Evolutionary conservation across 176 grass and related monocot genomes (phyloP).

Genomic region (Phoenix roebelenii): DNA sequence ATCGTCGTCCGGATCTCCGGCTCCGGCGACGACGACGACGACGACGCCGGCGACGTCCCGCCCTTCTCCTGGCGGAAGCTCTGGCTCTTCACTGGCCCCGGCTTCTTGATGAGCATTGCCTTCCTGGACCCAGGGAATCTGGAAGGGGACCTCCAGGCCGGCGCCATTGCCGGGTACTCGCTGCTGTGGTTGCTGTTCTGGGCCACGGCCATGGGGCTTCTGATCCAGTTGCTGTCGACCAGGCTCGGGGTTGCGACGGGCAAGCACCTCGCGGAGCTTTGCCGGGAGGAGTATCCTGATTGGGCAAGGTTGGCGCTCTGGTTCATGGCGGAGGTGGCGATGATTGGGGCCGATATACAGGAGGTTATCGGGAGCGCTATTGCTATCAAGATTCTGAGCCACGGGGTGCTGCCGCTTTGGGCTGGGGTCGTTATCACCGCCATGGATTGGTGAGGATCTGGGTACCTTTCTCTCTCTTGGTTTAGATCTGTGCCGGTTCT

Average conservation of each 20-base stretch:
- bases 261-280: slow-evolving; percentile 82
- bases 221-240: slow-evolving; percentile 87
- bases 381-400: slow-evolving; percentile 92
- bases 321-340: slow-evolving; percentile 91
- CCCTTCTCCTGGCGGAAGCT: slow-evolving; percentile 95
- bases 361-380: slow-evolving; percentile 96
- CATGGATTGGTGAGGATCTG: slow-evolving; percentile 59
- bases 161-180: slow-evolving; percentile 74
- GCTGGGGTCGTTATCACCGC: slow-evolving; percentile 90
- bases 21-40: background rate
- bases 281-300: slow-evolving; percentile 86
- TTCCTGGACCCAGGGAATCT: slow-evolving; percentile 98
- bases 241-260: slow-evolving; percentile 81
- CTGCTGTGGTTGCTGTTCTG: slow-evolving; percentile 87
- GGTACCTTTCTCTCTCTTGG: background rate
- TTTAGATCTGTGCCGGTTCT: background rate
- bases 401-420: slow-evolving; percentile 78
- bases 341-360: slow-evolving; percentile 91
- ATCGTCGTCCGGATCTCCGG: slow-evolving; percentile 30
- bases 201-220: slow-evolving; percentile 86
- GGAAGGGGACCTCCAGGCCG: slow-evolving; percentile 91
- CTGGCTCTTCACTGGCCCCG: slow-evolving; percentile 85
- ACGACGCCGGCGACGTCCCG: slow-evolving; percentile 2
- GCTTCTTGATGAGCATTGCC: slow-evolving; percentile 96
- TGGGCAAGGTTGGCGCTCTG: slow-evolving; percentile 73